These are phyloP conservation scores for Arthrobotrys musiformis DNA, from an alignment of 2,329 filamentous ascomycete species.

Conservation along the genomic window DNA sequence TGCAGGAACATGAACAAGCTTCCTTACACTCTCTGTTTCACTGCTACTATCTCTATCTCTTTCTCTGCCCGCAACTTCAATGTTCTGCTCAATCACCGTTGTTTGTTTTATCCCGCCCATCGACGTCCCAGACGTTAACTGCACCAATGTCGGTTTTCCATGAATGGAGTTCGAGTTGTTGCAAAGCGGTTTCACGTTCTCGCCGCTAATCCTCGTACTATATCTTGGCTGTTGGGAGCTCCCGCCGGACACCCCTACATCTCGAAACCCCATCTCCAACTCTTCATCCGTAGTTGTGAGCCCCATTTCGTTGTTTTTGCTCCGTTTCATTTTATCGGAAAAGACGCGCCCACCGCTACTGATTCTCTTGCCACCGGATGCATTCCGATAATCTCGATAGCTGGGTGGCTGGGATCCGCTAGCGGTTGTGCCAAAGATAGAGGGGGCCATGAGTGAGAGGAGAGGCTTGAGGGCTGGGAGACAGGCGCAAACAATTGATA, in stretches of 20 bases:
- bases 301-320: not conserved
- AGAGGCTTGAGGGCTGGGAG: slow-evolving; percentile 61
- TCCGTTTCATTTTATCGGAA: slow-evolving; percentile 33
- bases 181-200: slow-evolving; percentile 13
- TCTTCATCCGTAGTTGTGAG: slow-evolving; percentile 40
- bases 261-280: slow-evolving; percentile 33
- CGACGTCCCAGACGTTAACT: slow-evolving; percentile 15
- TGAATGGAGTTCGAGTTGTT: slow-evolving; percentile 20
- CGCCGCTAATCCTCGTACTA: slow-evolving; percentile 2
- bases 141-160: slow-evolving; percentile 26
- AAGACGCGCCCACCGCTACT: slow-evolving; percentile 14
- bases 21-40: slow-evolving; percentile 45
- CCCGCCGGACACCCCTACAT: slow-evolving; percentile 18
- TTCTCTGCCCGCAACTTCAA: slow-evolving; percentile 7
- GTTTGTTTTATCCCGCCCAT: slow-evolving; percentile 52
- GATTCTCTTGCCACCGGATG: slow-evolving; percentile 36
- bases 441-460: slow-evolving; percentile 54
- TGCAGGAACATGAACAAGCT: slow-evolving; percentile 33
- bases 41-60: slow-evolving; percentile 39
- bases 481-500: slow-evolving; percentile 62
- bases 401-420: slow-evolving; percentile 36
- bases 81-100: slow-evolving; percentile 46
- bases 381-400: slow-evolving; percentile 40
- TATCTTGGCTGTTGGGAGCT: not conserved
- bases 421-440: slow-evolving; percentile 26